Percentiles rank a stretch among this genome's conserved stretches.
Conservation (phyloP, 371 early-diverging fungal species). For the Smittium culicis region DNA sequence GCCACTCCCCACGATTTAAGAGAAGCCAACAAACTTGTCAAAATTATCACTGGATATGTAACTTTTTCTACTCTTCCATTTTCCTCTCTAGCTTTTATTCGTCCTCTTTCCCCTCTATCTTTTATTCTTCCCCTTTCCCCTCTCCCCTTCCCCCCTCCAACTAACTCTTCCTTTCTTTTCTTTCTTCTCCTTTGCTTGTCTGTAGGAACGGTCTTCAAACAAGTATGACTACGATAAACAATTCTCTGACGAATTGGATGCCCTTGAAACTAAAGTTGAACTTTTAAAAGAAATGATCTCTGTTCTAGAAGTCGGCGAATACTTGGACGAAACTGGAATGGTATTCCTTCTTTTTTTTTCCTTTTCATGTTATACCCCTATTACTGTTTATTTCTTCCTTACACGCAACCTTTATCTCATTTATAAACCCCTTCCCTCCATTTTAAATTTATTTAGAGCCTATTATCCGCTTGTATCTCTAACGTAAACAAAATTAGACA, state of each 20-base stretch:
- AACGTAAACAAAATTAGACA: constrained; percentile 56
- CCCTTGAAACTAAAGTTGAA: constrained; percentile 61
- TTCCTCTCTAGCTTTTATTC: constrained; percentile 26
- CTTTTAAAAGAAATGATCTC: constrained; percentile 65
- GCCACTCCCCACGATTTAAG: constrained; percentile 83
- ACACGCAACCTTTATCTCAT: constrained; percentile 15
- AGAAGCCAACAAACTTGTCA: constrained; percentile 91
- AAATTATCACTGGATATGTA: constrained; percentile 82
- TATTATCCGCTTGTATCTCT: constrained; percentile 37
- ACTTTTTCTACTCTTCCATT: constrained; percentile 21
- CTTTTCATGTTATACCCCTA: too few relatives aligned
- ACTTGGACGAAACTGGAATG: constrained; percentile 39
- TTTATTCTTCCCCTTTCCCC: background rate
- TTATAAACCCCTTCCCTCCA: constrained; percentile 10
- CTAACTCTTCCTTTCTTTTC: background rate
- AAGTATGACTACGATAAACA: constrained; percentile 69
- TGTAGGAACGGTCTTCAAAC: constrained; percentile 43
- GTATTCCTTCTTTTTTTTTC: constrained; percentile 45
- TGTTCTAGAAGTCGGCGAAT: constrained; percentile 46
- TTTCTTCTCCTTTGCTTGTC: constrained; percentile 23
- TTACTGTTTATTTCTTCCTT: constrained; percentile 18
- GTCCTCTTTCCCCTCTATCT: constrained; percentile 31
- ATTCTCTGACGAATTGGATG: constrained; percentile 63
- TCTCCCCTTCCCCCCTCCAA: constrained; percentile 31
- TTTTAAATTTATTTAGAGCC: constrained; percentile 19